Percentiles rank a stretch among this genome's conserved stretches.
phyloP scores from a whole-genome alignment of 192 early-diverging fungal species.

The Entomortierella parvispora region DNA sequence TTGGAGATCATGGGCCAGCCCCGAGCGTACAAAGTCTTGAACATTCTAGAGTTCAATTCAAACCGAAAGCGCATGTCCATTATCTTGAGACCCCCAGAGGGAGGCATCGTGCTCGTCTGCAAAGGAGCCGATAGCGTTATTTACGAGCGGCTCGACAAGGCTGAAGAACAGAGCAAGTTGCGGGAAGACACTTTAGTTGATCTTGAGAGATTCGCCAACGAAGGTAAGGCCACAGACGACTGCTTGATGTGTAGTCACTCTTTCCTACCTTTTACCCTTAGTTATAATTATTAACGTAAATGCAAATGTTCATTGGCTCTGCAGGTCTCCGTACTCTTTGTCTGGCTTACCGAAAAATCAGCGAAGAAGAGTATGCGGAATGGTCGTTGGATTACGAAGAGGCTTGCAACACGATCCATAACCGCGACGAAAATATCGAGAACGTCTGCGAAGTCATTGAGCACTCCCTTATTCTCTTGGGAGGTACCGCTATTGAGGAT shows the following conservation, averaged over 20 bases:
- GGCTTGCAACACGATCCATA: slow-evolving; percentile 77
- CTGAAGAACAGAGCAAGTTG: slow-evolving; percentile 70
- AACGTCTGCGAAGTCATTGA: slow-evolving; percentile 84
- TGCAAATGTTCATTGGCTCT: neutral
- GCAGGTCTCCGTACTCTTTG: slow-evolving; percentile 88
- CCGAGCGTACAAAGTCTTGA: slow-evolving; percentile 70
- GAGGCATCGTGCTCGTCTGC: slow-evolving; percentile 80
- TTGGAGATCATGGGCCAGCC: slow-evolving; percentile 82
- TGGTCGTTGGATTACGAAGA: slow-evolving; percentile 79
- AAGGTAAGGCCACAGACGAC: slow-evolving; percentile 57
- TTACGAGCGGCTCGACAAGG: slow-evolving; percentile 78
- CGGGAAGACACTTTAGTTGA: slow-evolving; percentile 75
- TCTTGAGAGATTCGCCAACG: slow-evolving; percentile 88
- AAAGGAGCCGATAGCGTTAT: slow-evolving; percentile 97
- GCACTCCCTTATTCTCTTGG: slow-evolving; percentile 79
- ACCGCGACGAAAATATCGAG: slow-evolving; percentile 87
- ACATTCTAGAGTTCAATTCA: slow-evolving; percentile 91
- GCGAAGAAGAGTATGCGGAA: slow-evolving; percentile 72
- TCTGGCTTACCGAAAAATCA: slow-evolving; percentile 78
- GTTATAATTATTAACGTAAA: no score
- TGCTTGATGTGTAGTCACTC: no score
- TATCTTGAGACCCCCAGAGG: slow-evolving; percentile 80
- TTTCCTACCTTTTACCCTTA: no score
- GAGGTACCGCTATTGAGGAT: slow-evolving; percentile 99
- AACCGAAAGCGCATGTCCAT: slow-evolving; percentile 98